Percentiles rank a stretch among this genome's conserved stretches.
Conservation (phyloP, 176 grass and related monocot genomes). For the maize (Zea mays) region Zm-B73-REFERENCE-NAM-5.0 NC_050100.1:66151001-66151500, state of each 20-base stretch:
- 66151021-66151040: too few species aligned
- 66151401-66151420: slow-evolving; percentile 30
- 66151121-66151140: too few species aligned
- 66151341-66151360: slow-evolving; percentile 21
- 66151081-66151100: too few species aligned
- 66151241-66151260: slow-evolving; percentile 20
- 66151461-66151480: slow-evolving; percentile 4
- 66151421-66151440: background rate
- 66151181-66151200: too few species aligned
- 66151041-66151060: too few species aligned
- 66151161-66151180: too few species aligned
- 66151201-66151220: background rate
- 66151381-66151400: slow-evolving; percentile 4
- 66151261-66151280: slow-evolving; percentile 7
- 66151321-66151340: slow-evolving; percentile 28
- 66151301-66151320: slow-evolving; percentile 1
- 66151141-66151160: too few species aligned
- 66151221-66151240: slow-evolving; percentile 12
- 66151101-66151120: too few species aligned
- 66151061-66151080: too few species aligned
- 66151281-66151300: background rate
- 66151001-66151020: too few species aligned
- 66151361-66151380: slow-evolving; percentile 34
- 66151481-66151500: slow-evolving; percentile 24
- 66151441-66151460: too few species aligned